A percentile compares a stretch with the other conserved stretches of the same genome.
Conservation (phyloP, 176 grass and related monocot genomes). For the Avena insularis region DNA sequence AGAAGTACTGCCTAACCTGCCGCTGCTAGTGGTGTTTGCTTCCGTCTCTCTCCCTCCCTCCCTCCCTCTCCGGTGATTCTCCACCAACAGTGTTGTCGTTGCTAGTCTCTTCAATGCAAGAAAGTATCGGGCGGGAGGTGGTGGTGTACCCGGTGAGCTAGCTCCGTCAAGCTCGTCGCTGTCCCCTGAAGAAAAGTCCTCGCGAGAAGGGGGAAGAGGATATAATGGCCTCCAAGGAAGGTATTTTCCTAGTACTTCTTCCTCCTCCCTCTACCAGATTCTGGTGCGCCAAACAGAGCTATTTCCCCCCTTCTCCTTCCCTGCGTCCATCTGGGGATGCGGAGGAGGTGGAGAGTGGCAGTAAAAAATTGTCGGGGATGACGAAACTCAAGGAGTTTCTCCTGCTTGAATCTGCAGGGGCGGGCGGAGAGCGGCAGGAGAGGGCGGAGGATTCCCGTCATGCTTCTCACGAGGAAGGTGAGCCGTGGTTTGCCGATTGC, state of each 20-base stretch:
- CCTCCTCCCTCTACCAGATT: slow-evolving; percentile 2
- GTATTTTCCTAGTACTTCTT: slow-evolving; percentile 44
- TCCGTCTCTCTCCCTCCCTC: not conserved
- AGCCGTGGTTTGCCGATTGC: slow-evolving; percentile 16
- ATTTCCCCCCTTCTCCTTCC: not conserved
- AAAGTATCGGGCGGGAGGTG: slow-evolving; percentile 36
- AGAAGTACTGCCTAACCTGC: slow-evolving; percentile 4
- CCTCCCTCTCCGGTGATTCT: slow-evolving; percentile 11
- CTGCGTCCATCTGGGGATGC: not conserved
- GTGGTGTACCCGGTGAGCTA: not conserved
- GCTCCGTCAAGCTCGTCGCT: slow-evolving; percentile 25
- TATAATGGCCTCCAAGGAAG: slow-evolving; percentile 76
- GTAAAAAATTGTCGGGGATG: slow-evolving; percentile 31
- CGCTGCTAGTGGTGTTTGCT: not conserved
- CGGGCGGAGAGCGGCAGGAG: not conserved
- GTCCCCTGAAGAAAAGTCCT: slow-evolving; percentile 36
- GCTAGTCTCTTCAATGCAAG: slow-evolving; percentile 59
- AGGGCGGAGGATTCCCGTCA: not conserved
- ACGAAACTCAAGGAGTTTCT: slow-evolving; percentile 67
- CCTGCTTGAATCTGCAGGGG: slow-evolving; percentile 60
- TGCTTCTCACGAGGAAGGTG: slow-evolving; percentile 56
- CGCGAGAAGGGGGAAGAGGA: not conserved
- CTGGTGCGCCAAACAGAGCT: slow-evolving; percentile 6
- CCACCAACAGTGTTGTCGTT: slow-evolving; percentile 15
- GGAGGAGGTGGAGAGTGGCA: not conserved